Base-by-base conservation (phyloP, 345 rosid genomes). In the Brassica carinata region DNA sequence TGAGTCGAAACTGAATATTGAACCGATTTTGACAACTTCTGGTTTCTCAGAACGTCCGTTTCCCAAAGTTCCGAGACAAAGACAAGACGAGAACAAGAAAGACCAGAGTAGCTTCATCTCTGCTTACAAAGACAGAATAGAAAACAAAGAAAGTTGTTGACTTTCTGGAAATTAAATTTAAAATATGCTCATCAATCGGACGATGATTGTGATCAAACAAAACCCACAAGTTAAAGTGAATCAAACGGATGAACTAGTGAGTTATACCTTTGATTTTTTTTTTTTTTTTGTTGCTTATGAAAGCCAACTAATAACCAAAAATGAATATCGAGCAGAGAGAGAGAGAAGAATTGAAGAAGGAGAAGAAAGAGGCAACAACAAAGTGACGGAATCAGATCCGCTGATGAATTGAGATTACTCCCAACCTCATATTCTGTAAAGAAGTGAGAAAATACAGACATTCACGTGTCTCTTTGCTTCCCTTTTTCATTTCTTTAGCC, bases 1-100 rank as follows among this genome's bases (percentile, higher is more conserved):
- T 62, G 99, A 89, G 67, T 89, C 69, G 34, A 84, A 79, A n/a
- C 84, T 67, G 84, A 95, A 89, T 69, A 95, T 76, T 17, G 96
- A 90, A 65, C 99, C 98, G 75, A 93, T 72, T 63, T 85, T 88
- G 34, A 90, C 91, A 82, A 82, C 85, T 79, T 84, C 77, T 67
- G 99, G 96, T 62, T 91, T 88, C 83, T 58, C 71, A 73, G 88
- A 63, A 38, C 38, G 67, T 68, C 87, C 93, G 43, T 59, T 51
- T 26, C 83, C 76, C 51, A 84, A 79, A 61, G 61, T 75, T 34
- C 80, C 87, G 27, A 76, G 69, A 63, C 1, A 72, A 7, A 85
- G 71, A 66, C 77, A 79, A 13, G 88, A 64, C 58, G 79, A 69
- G 15, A 74, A 83, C 61, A 73, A 77, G 34, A 86, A 83, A 77